Evolutionary conservation across 2,329 filamentous ascomycete species (phyloP).

Genomic region (Exophiala aquamarina): DNA sequence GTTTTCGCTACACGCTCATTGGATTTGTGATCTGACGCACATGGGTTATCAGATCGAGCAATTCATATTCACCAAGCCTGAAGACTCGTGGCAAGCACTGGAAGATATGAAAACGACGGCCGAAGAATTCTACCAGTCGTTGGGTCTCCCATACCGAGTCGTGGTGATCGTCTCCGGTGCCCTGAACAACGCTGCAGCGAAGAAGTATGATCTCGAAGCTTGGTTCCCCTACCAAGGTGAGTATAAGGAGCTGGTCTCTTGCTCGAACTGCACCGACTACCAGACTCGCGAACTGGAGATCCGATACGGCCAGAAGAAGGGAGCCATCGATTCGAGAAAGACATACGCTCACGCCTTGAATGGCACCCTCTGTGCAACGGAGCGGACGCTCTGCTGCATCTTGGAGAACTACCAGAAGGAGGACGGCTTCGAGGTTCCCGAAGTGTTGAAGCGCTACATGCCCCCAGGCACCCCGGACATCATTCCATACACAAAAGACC

Average conservation of each 20-base stretch:
- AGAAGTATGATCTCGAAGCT: constrained; percentile 95
- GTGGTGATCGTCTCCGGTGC: constrained; percentile 96
- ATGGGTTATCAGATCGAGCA: constrained; percentile 61
- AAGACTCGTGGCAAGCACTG: constrained; percentile 90
- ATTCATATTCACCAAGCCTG: constrained; percentile 77
- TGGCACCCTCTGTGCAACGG: constrained; percentile 85
- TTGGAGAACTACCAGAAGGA: constrained; percentile 96
- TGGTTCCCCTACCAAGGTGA: constrained; percentile 96
- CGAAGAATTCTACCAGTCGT: constrained; percentile 91
- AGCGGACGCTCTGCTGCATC: constrained; percentile 88
- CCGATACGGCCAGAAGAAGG: constrained; percentile 80
- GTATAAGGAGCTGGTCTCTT: constrained; percentile 97
- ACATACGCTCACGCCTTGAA: constrained; percentile 94
- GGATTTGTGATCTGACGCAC: constrained; percentile 3
- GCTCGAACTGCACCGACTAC: constrained; percentile 98
- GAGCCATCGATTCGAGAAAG: constrained; percentile 77
- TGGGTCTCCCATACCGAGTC: constrained; percentile 86
- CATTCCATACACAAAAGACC: constrained; percentile 81
- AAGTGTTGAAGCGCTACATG: constrained; percentile 83
- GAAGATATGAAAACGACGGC: constrained; percentile 89
- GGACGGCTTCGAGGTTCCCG: constrained; percentile 77
- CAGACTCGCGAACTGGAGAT: constrained; percentile 94
- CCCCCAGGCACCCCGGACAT: constrained; percentile 80
- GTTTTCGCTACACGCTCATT: constrained; percentile 1
- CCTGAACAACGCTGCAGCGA: constrained; percentile 81